These are phyloP conservation scores for Fusarium agapanthi DNA, from an alignment of 2,329 filamentous ascomycete species.

Conservation along the genomic window DNA sequence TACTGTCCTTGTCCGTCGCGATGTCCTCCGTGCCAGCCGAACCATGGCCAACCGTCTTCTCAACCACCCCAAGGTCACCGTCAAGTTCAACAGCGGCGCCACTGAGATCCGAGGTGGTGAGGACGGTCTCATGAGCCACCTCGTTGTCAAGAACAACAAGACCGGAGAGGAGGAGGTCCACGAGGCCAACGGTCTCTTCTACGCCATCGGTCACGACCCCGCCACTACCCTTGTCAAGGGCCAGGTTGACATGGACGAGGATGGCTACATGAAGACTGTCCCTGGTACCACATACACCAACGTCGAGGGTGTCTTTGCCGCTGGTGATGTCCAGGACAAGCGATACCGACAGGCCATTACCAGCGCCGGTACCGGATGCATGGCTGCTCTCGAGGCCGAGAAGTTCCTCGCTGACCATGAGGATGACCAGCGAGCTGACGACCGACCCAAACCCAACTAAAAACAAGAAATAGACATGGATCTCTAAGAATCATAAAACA, in stretches of 20 bases:
- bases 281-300: slow-evolving; percentile 90
- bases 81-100: slow-evolving; percentile 84
- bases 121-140: slow-evolving; percentile 86
- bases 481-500: slow-evolving; percentile 15
- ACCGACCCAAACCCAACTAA: slow-evolving; percentile 23
- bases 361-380: slow-evolving; percentile 93
- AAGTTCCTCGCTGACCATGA: slow-evolving; percentile 87
- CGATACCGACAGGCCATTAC: slow-evolving; percentile 97
- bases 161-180: slow-evolving; percentile 84
- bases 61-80: slow-evolving; percentile 87
- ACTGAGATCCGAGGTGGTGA: slow-evolving; percentile 86
- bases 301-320: slow-evolving; percentile 91
- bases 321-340: slow-evolving; percentile 98
- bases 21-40: slow-evolving; percentile 85
- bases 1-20: slow-evolving; percentile 89
- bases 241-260: slow-evolving; percentile 86
- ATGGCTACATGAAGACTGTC: slow-evolving; percentile 90
- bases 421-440: slow-evolving; percentile 29
- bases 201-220: slow-evolving; percentile 96
- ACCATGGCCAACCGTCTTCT: slow-evolving; percentile 91
- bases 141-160: slow-evolving; percentile 82
- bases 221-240: slow-evolving; percentile 91
- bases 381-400: slow-evolving; percentile 95
- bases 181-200: slow-evolving; percentile 92
- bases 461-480: slow-evolving; percentile 2